These are phyloP conservation scores for Pseudogymnoascus sp. DNA, from an alignment of 2,329 filamentous ascomycete genomes.

Conservation along the genomic window DNA sequence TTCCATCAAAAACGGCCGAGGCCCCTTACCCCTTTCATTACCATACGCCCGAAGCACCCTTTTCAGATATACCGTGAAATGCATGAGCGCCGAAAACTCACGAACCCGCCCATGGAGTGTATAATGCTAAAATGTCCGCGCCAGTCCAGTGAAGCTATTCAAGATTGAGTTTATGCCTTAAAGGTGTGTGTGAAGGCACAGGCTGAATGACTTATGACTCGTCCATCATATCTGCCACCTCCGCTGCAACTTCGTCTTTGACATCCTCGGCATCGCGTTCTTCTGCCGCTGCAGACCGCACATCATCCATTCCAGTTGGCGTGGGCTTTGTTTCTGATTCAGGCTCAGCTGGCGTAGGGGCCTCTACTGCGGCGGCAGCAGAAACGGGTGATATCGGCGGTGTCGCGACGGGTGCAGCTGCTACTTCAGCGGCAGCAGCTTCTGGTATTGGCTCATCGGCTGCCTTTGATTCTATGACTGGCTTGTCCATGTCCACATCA, in stretches of 20 bases:
- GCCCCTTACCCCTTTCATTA: neutral
- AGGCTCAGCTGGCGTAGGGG: slow-evolving; percentile 24
- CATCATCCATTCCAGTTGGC: slow-evolving; percentile 23
- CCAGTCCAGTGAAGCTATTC: neutral
- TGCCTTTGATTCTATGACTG: neutral
- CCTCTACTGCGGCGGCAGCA: slow-evolving; percentile 9
- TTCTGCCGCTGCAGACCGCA: slow-evolving; percentile 26
- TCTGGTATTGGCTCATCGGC: slow-evolving; percentile 1
- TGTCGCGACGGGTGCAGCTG: neutral
- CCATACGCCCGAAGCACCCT: slow-evolving; percentile 4
- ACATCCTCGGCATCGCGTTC: slow-evolving; percentile 24
- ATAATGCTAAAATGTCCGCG: neutral
- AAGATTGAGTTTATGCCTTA: neutral
- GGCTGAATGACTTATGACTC: slow-evolving; percentile 18
- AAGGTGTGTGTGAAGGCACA: neutral
- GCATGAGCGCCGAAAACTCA: slow-evolving; percentile 5
- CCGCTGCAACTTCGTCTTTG: slow-evolving; percentile 25
- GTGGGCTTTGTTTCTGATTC: slow-evolving; percentile 23
- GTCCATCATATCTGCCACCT: slow-evolving; percentile 25
- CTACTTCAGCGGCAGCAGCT: slow-evolving; percentile 11
- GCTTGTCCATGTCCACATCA: slow-evolving; percentile 26
- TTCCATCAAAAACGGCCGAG: neutral
- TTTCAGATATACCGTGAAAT: slow-evolving; percentile 8
- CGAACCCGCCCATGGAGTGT: slow-evolving; percentile 1
- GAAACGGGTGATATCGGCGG: slow-evolving; percentile 7